Evolutionary conservation across 176 grass and related monocot genomes (phyloP).

Genomic region (Poa pratensis): DNA sequence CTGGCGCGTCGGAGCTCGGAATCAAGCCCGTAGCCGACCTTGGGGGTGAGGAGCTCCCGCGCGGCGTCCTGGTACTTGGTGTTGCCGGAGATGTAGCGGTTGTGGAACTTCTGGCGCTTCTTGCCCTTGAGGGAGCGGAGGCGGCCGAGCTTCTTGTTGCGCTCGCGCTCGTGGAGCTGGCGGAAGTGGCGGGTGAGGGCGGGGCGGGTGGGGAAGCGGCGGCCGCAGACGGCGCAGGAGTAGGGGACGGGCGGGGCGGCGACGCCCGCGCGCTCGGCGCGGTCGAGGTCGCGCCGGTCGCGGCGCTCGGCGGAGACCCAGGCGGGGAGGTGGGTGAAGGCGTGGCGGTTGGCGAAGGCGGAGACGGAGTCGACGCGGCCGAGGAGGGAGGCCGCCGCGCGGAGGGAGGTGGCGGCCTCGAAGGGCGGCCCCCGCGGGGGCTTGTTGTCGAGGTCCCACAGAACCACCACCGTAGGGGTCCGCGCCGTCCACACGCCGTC

Average conservation of each 20-base stretch:
- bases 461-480: slow-evolving; percentile 64
- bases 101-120: slow-evolving; percentile 83
- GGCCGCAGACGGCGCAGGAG: slow-evolving; percentile 80
- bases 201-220: slow-evolving; percentile 80
- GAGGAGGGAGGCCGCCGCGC: slow-evolving; percentile 64
- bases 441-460: slow-evolving; percentile 99
- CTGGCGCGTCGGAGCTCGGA: slow-evolving; percentile 85
- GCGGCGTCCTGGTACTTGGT: slow-evolving; percentile 88
- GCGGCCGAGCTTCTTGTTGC: slow-evolving; percentile 86
- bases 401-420: slow-evolving; percentile 64
- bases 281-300: slow-evolving; percentile 63
- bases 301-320: slow-evolving; percentile 75
- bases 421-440: slow-evolving; percentile 79
- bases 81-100: slow-evolving; percentile 76
- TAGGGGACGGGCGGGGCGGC: slow-evolving; percentile 61
- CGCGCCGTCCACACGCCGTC: slow-evolving; percentile 66
- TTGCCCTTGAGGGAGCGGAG: slow-evolving; percentile 94
- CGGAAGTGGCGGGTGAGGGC: slow-evolving; percentile 90
- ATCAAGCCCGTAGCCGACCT: slow-evolving; percentile 76
- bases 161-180: slow-evolving; percentile 93
- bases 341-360: slow-evolving; percentile 89
- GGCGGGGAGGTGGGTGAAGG: slow-evolving; percentile 76
- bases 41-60: slow-evolving; percentile 74
- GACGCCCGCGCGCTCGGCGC: slow-evolving; percentile 67
- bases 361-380: slow-evolving; percentile 77